Conservation (phyloP, 1,284 basidiomycete species). For the Caloboletus inedulis region DNA sequence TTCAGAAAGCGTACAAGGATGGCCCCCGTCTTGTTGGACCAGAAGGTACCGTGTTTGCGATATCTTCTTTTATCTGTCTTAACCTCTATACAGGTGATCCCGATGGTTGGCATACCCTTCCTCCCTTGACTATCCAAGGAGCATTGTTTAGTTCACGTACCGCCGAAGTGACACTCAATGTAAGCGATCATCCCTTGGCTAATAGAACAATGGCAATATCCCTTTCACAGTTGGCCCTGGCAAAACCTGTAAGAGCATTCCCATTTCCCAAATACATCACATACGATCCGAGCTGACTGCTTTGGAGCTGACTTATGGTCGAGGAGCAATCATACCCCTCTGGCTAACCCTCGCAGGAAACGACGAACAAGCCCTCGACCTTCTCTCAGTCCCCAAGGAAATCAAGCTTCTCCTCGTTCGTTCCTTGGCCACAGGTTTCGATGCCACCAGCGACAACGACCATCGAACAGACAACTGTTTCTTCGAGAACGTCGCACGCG, state of each 20-base stretch:
- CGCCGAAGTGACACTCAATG: conserved; percentile 40
- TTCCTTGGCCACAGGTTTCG: conserved; percentile 44
- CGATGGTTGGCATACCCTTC: conserved; percentile 46
- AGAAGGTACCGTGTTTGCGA: conserved; percentile 22
- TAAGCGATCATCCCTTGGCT: conserved; percentile 29
- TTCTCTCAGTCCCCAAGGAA: conserved; percentile 42
- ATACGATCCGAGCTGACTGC: background rate
- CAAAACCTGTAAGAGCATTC: conserved; percentile 45
- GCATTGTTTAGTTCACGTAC: conserved; percentile 42
- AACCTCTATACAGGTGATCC: conserved; percentile 34
- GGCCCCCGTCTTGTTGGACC: conserved; percentile 41
- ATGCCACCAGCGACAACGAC: conserved; percentile 39
- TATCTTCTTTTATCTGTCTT: background rate
- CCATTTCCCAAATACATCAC: background rate
- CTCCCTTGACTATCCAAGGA: conserved; percentile 39
- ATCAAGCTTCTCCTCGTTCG: conserved; percentile 36
- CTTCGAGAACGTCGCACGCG: conserved; percentile 39
- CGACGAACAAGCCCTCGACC: conserved; percentile 49
- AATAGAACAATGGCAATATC: too few species aligned
- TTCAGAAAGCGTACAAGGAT: conserved; percentile 46
- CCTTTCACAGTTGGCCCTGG: conserved; percentile 45
- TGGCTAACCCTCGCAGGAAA: conserved; percentile 41
- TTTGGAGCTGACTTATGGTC: conserved; percentile 45
- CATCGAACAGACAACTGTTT: conserved; percentile 45
- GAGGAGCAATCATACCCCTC: conserved; percentile 50